Percentiles rank a stretch among this genome's conserved stretches.
Evolutionary conservation across 2,329 filamentous ascomycete genomes (phyloP).

Genomic region (Aspergillus pseudotamarii): DNA sequence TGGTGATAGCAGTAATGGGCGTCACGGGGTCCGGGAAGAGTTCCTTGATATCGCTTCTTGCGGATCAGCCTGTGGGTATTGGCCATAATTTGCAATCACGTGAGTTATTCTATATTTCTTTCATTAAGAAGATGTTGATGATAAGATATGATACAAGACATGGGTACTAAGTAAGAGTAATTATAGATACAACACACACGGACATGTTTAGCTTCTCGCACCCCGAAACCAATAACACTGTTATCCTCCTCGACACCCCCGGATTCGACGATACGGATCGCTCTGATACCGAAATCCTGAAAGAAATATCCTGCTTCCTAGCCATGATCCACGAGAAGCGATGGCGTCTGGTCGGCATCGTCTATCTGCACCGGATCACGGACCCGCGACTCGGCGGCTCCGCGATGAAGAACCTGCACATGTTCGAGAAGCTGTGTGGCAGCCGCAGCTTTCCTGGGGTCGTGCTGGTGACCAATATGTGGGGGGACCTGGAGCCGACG

Average conservation of each 20-base stretch:
- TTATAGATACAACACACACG: neutral
- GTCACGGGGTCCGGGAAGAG: neutral
- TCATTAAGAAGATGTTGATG: too few relatives aligned
- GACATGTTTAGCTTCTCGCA: neutral
- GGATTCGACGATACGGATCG: conserved; percentile 20
- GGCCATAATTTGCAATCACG: neutral
- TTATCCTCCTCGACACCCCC: conserved; percentile 21
- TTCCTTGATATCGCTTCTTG: neutral
- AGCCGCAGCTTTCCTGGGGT: neutral
- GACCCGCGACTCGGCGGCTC: neutral
- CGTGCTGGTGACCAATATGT: conserved; percentile 1
- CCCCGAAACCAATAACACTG: neutral
- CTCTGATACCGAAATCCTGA: conserved; percentile 8
- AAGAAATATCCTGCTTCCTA: neutral
- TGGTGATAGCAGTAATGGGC: neutral
- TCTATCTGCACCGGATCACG: conserved; percentile 9
- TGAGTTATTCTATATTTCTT: neutral
- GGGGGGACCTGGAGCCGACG: neutral
- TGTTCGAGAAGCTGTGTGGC: conserved; percentile 8
- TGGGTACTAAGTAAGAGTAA: too few relatives aligned
- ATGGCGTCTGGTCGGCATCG: neutral
- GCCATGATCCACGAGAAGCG: conserved; percentile 1
- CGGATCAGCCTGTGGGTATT: neutral
- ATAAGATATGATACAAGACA: neutral
- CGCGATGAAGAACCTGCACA: neutral